These are phyloP conservation scores for Pezicula radicicola DNA, from an alignment of 2,329 filamentous ascomycete species.

Conservation along the genomic window DNA sequence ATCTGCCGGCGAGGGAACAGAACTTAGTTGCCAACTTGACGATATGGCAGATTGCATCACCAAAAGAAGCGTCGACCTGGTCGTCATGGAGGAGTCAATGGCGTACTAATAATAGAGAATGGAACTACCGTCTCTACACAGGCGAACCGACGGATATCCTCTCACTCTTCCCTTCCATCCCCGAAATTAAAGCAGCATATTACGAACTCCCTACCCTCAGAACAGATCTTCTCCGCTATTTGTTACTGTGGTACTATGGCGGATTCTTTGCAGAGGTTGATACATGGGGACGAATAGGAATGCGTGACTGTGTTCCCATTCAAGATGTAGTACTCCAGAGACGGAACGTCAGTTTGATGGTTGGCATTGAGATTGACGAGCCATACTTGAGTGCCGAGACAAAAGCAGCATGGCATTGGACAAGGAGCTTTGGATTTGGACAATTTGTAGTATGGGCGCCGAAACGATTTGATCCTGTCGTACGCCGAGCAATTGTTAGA, in stretches of 20 bases:
- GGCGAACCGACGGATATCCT: conserved; percentile 5
- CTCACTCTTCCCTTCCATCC: conserved; percentile 8
- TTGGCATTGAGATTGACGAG: conserved; percentile 19
- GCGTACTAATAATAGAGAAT: conserved; percentile 12
- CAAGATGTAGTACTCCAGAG: conserved; percentile 2
- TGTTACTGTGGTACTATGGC: conserved; percentile 20
- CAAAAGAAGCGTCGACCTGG: conserved; percentile 2
- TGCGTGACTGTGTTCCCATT: conserved; percentile 12
- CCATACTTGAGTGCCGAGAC: conserved; percentile 14
- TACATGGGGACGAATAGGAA: conserved; percentile 13
- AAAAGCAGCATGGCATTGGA: conserved; percentile 12
- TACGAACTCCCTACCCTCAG: conserved; percentile 4
- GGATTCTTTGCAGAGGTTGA: conserved; percentile 16
- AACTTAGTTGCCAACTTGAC: conserved; percentile 6
- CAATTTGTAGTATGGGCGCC: conserved; percentile 16
- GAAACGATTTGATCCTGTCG: conserved; percentile 18
- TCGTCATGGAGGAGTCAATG: conserved; percentile 14
- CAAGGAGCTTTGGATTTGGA: conserved; percentile 14
- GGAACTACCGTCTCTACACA: conserved; percentile 11
- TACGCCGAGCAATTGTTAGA: conserved; percentile 19
- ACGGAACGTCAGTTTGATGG: conserved; percentile 15
- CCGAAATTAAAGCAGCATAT: conserved; percentile 8
- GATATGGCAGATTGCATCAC: conserved; percentile 18
- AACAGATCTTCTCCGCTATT: conserved; percentile 14
- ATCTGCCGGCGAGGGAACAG: conserved; percentile 1